Evolutionary conservation across 352 stramenopile genomes (phyloP), one percentile per base, ranked within the genome.

Genomic region (Phytophthora foliorum): DNA sequence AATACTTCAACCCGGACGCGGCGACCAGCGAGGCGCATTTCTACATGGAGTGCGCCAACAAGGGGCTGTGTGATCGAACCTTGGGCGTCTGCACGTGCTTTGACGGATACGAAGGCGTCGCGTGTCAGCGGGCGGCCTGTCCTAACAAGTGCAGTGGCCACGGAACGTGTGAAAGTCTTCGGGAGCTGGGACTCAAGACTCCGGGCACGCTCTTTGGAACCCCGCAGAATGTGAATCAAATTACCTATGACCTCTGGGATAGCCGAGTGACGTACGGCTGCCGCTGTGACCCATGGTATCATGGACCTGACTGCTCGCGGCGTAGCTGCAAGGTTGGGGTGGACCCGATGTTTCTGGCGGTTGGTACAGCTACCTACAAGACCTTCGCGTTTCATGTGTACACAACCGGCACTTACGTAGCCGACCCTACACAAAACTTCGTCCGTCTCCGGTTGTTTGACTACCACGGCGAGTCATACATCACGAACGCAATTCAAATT

Each of bases 31-130:
- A 91, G 34, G 94, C 87, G 9, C 93, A 98, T 69, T 97, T 94
- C 70, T 98, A 98, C 74, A 89, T 92, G 74, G 92, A 98, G 68
- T 98, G 95, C 74, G 95, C 88, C 39, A 98, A 98, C 81, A 97
- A 97, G 65, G 95, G 95, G 19, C 69, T 98, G 51, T 98, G 93
- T 57, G 93, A 98, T 70, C 88, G 93, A 46, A 53, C 45, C 8
- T 81, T 82, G 29, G 95, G 94, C 2, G 52, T 84, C 21, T 98
- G 95, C 67, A 65, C 78, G 36, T 98, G 95, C 67, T 97, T 98
- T 57, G 77, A 87, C 56, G 94, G 93, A 34, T 98, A 92, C 62
- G 92, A 98, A 66, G 95, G 95, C 46, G 80, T 65, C 13, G 90
- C 88, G 1, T 98, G 94, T 57, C 82, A 97, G 48, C 86, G 93